Percentiles rank a stretch among this genome's conserved stretches.
Conservation (phyloP, 768 basidiomycete genomes). For the Lactarius vividus region DNA sequence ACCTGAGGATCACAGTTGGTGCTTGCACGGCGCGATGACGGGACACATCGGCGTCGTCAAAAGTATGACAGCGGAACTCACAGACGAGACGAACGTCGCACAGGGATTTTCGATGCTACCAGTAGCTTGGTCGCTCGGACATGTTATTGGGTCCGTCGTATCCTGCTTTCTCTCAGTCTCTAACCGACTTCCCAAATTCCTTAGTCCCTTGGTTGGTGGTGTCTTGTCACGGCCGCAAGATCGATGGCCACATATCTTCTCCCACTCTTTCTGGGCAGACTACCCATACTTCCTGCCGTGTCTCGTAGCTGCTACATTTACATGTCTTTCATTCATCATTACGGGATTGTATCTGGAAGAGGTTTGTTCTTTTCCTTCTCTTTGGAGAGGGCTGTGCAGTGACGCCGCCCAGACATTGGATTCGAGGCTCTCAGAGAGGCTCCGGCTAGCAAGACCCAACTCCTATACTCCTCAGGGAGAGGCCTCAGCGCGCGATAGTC, state of each 20-base stretch:
- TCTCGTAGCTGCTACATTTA: background rate
- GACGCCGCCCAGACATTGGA: background rate
- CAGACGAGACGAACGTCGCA: background rate
- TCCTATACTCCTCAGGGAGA: background rate
- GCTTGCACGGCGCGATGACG: background rate
- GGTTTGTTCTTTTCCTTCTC: background rate
- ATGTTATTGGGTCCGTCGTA: slow-evolving; percentile 15
- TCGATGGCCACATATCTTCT: slow-evolving; percentile 23
- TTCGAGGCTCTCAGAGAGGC: background rate
- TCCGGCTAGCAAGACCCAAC: background rate
- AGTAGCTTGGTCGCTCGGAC: background rate
- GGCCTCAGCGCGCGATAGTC: no score
- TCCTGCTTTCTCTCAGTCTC: background rate
- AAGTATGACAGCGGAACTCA: background rate
- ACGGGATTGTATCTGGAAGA: slow-evolving; percentile 3
- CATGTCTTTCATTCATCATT: background rate
- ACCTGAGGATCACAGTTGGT: background rate
- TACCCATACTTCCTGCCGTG: slow-evolving; percentile 31
- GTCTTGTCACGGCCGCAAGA: slow-evolving; percentile 29
- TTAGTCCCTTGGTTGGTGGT: slow-evolving; percentile 26
- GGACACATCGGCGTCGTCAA: background rate
- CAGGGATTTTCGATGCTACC: background rate
- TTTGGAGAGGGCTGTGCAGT: background rate
- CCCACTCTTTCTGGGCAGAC: slow-evolving; percentile 25
- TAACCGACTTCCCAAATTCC: slow-evolving; percentile 7